A percentile compares a stretch with the other conserved stretches of the same genome.
Conservation (phyloP, 768 basidiomycete species). For the Mycena vitilis region DNA sequence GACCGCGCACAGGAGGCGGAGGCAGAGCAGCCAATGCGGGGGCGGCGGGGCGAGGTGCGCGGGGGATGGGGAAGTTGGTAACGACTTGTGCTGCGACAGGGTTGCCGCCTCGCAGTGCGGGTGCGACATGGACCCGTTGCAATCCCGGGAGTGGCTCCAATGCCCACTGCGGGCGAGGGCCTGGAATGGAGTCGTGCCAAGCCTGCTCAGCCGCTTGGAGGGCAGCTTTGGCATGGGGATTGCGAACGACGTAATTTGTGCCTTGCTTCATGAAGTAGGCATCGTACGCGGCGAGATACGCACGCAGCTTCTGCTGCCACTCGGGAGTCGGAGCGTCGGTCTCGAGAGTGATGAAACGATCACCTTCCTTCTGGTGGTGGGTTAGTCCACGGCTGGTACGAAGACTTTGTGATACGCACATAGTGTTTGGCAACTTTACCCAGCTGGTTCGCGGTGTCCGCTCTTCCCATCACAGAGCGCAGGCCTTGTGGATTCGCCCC, state of each 20-base stretch:
- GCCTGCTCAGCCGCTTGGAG: slow-evolving; percentile 20
- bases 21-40: background rate
- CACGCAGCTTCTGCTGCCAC: background rate
- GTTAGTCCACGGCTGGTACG: background rate
- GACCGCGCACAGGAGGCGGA: background rate
- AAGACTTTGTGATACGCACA: background rate
- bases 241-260: background rate
- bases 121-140: background rate
- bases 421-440: slow-evolving; percentile 1
- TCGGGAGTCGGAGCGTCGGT: too few species aligned
- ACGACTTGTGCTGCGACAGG: background rate
- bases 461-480: slow-evolving; percentile 1
- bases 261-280: slow-evolving; percentile 8
- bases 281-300: slow-evolving; percentile 9
- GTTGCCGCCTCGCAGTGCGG: background rate
- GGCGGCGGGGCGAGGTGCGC: too few species aligned
- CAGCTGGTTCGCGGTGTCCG: background rate
- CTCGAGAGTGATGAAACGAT: background rate
- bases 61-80: too few species aligned
- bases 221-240: background rate
- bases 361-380: background rate
- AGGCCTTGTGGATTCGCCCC: background rate
- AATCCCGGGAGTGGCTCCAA: slow-evolving; percentile 25
- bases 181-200: slow-evolving; percentile 13
- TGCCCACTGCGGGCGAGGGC: slow-evolving; percentile 12